Evolutionary conservation across 768 basidiomycete genomes (phyloP), one percentile per base, ranked within the genome.

Genomic region (Trametes cinnabarina): DNA sequence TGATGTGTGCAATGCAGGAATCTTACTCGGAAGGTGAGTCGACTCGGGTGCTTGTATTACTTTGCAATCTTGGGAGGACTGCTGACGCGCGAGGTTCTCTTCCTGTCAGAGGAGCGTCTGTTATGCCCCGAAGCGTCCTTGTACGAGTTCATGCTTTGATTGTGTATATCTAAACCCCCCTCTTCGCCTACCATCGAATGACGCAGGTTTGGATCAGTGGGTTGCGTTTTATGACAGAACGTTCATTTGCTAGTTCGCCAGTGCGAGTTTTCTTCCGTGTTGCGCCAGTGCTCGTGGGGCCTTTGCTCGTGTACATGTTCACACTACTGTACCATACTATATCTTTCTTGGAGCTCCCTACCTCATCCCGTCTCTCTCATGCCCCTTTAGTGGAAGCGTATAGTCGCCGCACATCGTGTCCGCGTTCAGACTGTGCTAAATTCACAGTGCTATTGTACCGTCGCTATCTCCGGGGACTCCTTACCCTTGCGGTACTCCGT

Each of bases 391-490:
- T 54, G 53, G 43, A 53, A 54, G 26, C 53, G 53, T 55, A 55
- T 7, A 42, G 26, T 47, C 46, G n/a, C 23, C 50, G 32, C 42
- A 46, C 42, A 25, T 22, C 32, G 47, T 26, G 25, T 15, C 46
- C 37, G 17, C 14, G 14, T 15, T 39, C 37, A 39, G 50, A 7
- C 15, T n/a, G 26, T 44, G 51, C 51, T 44, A 25, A 44, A 44
- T 53, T 22, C 51, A 34, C 44, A 53, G 41, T 53, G 51, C n/a
- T 53, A 53, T 42, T 20, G 35, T 53, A 53, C 40, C 20, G 9
- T n/a, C 41, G n/a, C 35, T 5, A 9, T 4, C 4, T 26, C 28
- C 15, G 19, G 28, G 43, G 43, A 46, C 43, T 39, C n/a, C n/a
- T n/a, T n/a, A n/a, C n/a, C n/a, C n/a, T n/a, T n/a, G n/a, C n/a